Evolutionary conservation across 2,329 filamentous ascomycete genomes (phyloP).

Genomic region (Trichoderma cornu-damae): DNA sequence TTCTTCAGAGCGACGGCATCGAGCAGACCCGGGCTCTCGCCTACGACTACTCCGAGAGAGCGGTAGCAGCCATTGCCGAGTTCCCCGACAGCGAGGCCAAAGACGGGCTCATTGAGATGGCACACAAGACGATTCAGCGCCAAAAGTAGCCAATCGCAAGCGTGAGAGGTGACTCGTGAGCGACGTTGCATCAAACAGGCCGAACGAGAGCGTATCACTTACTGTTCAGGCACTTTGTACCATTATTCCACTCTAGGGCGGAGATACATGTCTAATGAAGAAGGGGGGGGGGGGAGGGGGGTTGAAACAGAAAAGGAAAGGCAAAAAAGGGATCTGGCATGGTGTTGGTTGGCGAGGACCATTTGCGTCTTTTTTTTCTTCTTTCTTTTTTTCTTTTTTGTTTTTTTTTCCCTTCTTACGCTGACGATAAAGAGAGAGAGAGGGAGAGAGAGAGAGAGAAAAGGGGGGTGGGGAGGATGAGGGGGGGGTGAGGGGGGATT

Average conservation of each 20-base stretch:
- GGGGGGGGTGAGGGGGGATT: no score
- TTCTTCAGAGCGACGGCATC: slow-evolving; percentile 77
- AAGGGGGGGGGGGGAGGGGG: not conserved
- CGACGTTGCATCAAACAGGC: not conserved
- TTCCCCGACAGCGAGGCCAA: slow-evolving; percentile 97
- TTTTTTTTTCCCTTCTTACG: not conserved
- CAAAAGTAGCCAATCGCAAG: slow-evolving; percentile 59
- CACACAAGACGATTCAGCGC: slow-evolving; percentile 81
- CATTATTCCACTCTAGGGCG: slow-evolving; percentile 13
- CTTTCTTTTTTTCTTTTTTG: not conserved
- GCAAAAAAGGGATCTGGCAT: not conserved
- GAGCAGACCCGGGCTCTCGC: slow-evolving; percentile 88
- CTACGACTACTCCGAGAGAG: slow-evolving; percentile 84
- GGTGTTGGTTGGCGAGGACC: not conserved
- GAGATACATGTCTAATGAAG: not conserved
- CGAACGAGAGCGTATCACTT: not conserved
- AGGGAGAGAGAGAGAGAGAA: not conserved
- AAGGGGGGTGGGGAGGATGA: no score
- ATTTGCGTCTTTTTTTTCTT: not conserved
- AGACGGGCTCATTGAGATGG: slow-evolving; percentile 87
- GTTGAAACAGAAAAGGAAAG: not conserved
- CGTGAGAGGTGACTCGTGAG: not conserved
- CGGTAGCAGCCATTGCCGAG: slow-evolving; percentile 71
- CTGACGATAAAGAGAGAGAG: not conserved
- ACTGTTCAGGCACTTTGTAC: slow-evolving; percentile 8